Conservation (phyloP, 2,329 filamentous ascomycete species). For the Coniochaeta pulveracea region DNA sequence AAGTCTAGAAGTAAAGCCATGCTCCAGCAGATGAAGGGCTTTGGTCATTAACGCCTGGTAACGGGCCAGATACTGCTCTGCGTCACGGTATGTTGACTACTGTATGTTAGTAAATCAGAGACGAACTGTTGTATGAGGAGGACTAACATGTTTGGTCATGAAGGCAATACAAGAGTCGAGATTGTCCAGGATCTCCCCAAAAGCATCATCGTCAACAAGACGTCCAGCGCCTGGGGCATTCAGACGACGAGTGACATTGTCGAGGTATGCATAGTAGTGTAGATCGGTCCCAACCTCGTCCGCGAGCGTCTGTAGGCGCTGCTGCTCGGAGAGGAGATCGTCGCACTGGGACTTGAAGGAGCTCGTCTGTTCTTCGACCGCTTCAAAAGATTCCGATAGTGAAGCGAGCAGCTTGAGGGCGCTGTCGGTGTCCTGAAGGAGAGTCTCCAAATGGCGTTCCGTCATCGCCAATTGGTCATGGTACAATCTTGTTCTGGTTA, state of each 20-base stretch:
- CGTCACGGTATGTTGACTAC: slow-evolving; percentile 73
- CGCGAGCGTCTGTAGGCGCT: slow-evolving; percentile 64
- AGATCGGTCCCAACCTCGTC: slow-evolving; percentile 80
- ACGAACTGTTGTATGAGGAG: neutral
- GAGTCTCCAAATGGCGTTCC: slow-evolving; percentile 67
- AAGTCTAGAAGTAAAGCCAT: slow-evolving; percentile 39
- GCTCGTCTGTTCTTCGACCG: slow-evolving; percentile 84
- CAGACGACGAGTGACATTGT: slow-evolving; percentile 77
- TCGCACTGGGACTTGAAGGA: slow-evolving; percentile 90
- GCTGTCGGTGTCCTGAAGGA: slow-evolving; percentile 66
- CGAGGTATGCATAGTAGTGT: slow-evolving; percentile 90
- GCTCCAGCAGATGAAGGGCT: slow-evolving; percentile 49
- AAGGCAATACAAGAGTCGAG: slow-evolving; percentile 87
- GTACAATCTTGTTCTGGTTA: slow-evolving; percentile 47
- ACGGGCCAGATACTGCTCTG: slow-evolving; percentile 75
- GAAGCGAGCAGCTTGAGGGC: slow-evolving; percentile 67
- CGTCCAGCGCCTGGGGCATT: slow-evolving; percentile 86
- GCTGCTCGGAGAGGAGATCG: slow-evolving; percentile 72
- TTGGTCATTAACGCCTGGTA: slow-evolving; percentile 72
- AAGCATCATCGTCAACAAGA: slow-evolving; percentile 72
- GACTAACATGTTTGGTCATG: slow-evolving; percentile 71
- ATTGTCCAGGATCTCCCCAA: slow-evolving; percentile 77
- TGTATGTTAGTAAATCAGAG: slow-evolving; percentile 7
- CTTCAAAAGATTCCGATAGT: slow-evolving; percentile 75
- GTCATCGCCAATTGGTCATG: slow-evolving; percentile 72